phyloP scores from a whole-genome alignment of 2,329 filamentous ascomycete genomes.

The Lizonia empirigonia region DNA sequence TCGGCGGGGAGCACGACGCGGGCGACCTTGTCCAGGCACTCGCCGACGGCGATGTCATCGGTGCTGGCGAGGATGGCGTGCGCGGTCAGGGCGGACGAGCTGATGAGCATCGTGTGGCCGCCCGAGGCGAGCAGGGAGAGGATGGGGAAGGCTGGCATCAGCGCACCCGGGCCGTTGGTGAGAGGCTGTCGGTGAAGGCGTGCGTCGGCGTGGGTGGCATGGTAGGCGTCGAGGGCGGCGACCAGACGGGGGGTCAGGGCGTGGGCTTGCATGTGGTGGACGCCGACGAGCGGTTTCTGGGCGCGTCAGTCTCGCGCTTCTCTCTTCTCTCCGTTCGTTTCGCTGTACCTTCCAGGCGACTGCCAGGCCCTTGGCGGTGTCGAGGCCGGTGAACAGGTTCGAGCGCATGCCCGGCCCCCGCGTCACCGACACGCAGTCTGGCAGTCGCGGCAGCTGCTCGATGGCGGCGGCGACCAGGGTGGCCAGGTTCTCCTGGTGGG shows the following conservation, averaged over 20 bases:
- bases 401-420: conserved; percentile 87
- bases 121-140: conserved; percentile 88
- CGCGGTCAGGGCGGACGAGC: conserved; percentile 69
- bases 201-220: neutral
- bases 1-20: conserved; percentile 72
- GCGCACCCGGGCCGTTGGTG: neutral
- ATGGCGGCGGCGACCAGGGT: conserved; percentile 70
- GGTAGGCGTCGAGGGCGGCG: conserved; percentile 58
- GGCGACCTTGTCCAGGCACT: conserved; percentile 86
- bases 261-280: conserved; percentile 98
- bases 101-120: conserved; percentile 86
- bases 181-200: conserved; percentile 3
- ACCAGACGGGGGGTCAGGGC: conserved; percentile 84
- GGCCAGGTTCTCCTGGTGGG: conserved; percentile 75
- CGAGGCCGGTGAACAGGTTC: conserved; percentile 77
- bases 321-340: too few relatives aligned
- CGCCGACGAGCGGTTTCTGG: conserved; percentile 75
- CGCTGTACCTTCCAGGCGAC: conserved; percentile 69
- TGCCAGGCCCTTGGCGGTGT: conserved; percentile 85
- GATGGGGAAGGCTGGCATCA: conserved; percentile 74
- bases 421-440: conserved; percentile 88
- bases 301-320: neutral
- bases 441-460: conserved; percentile 61
- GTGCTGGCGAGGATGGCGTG: conserved; percentile 77
- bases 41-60: conserved; percentile 84